These are phyloP conservation scores for Corynespora cassiicola DNA, from an alignment of 2,329 filamentous ascomycete genomes.

Conservation along the genomic window DNA sequence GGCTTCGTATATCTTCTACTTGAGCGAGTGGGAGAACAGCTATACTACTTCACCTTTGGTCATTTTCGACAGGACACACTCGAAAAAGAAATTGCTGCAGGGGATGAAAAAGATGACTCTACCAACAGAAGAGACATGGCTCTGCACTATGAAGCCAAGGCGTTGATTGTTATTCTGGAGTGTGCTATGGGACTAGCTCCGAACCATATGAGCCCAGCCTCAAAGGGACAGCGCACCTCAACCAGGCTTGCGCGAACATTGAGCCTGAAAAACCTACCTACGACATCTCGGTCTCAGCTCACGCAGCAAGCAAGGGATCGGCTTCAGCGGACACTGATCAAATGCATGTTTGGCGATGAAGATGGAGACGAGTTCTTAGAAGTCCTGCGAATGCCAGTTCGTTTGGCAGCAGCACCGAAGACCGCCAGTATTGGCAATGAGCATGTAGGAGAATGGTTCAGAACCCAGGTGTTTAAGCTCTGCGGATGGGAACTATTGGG, in stretches of 20 bases:
- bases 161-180: slow-evolving; percentile 50
- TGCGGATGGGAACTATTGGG: too few relatives aligned
- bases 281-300: slow-evolving; percentile 38
- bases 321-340: slow-evolving; percentile 54
- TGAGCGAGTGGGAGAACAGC: slow-evolving; percentile 44
- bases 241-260: slow-evolving; percentile 24
- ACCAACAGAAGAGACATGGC: too few relatives aligned
- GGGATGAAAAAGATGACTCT: slow-evolving; percentile 29
- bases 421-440: too few relatives aligned
- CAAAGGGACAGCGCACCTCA: slow-evolving; percentile 10
- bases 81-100: slow-evolving; percentile 32
- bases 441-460: too few relatives aligned
- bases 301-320: slow-evolving; percentile 47
- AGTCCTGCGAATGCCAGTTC: slow-evolving; percentile 48
- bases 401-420: too few relatives aligned
- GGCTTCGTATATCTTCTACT: slow-evolving; percentile 51
- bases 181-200: slow-evolving; percentile 48
- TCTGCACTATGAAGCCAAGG: slow-evolving; percentile 46
- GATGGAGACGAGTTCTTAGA: slow-evolving; percentile 49
- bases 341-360: slow-evolving; percentile 50
- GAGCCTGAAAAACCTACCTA: slow-evolving; percentile 28
- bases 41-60: slow-evolving; percentile 50
- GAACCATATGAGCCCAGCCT: slow-evolving; percentile 36
- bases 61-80: slow-evolving; percentile 30
- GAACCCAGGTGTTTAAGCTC: too few relatives aligned